These are phyloP conservation scores for Sungouiella thailandica DNA, from an alignment of 805 yeast genomes.

Conservation along the genomic window DNA sequence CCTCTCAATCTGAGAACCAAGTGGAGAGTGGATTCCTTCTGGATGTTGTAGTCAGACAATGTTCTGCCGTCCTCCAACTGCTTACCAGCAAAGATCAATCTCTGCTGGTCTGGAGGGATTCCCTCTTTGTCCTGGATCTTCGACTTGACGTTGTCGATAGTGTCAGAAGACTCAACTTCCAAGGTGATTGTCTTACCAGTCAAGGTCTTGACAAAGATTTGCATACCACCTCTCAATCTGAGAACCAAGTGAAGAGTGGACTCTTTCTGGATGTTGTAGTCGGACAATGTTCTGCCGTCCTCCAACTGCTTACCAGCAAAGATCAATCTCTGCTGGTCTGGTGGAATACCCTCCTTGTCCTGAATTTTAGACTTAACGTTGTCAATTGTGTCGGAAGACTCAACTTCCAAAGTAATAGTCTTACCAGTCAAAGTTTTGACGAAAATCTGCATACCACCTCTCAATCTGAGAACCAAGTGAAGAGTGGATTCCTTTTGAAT, in stretches of 20 bases:
- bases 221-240: conserved; percentile 51
- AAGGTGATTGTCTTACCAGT: conserved; percentile 72
- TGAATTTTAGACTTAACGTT: conserved; percentile 57
- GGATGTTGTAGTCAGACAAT: conserved; percentile 95
- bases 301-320: conserved; percentile 46
- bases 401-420: conserved; percentile 87
- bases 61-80: conserved; percentile 97
- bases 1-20: conserved; percentile 97
- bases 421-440: conserved; percentile 56
- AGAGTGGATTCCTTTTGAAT: conserved; percentile 95
- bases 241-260: conserved; percentile 27
- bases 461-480: conserved; percentile 89
- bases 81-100: conserved; percentile 96
- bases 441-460: conserved; percentile 52
- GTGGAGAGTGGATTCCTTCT: conserved; percentile 94
- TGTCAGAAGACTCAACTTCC: conserved; percentile 96
- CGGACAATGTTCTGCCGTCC: conserved; percentile 32
- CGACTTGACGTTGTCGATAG: conserved; percentile 88
- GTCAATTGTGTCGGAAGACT: conserved; percentile 96
- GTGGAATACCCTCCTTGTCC: conserved; percentile 42
- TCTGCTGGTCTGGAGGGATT: conserved; percentile 96
- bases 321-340: conserved; percentile 42
- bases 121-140: conserved; percentile 98
- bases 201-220: conserved; percentile 50
- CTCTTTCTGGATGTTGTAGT: conserved; percentile 43